Base-by-base conservation (phyloP, 768 basidiomycete genomes). In the Mycena vulgaris region DNA sequence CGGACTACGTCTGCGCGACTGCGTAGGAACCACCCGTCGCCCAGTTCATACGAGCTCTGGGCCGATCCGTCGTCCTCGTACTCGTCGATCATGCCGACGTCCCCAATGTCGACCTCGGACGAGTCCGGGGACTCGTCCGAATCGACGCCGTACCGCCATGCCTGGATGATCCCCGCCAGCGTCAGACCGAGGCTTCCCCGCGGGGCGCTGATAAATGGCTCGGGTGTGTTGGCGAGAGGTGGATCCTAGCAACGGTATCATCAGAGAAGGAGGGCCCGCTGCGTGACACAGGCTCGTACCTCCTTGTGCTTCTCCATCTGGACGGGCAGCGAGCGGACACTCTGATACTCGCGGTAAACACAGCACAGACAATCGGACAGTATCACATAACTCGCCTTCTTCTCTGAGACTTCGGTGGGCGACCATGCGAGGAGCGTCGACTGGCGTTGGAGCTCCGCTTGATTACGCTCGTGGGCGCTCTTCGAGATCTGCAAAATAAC, bases 401-500 rank as follows among this genome's bases (percentile, higher is more conserved):
- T 19, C 33, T 49, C 60, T 2, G 39, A 59, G 16, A 61, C 3
- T 25, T 61, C 60, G 7, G 47, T 49, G 2, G 60, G 47, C 2
- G 60, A 49, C 47, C 60, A 61, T 1, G 35, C 60, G n/a, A 61
- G 47, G 17, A 61, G 19, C n/a, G 60, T 51, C 23, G 60, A 61
- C 13, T 45, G 30, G 11, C 60, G 30, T 16, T 33, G 47, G 11
- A 33, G 13, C 23, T 61, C 60, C 0, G 10, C 14, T 49, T 37
- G 5, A 4, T 27, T 5, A 14, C 49, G 23, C 21, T 25, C 13
- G n/a, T n/a, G 97, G 77, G 99, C 97, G 73, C 99, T 89, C 83
- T 95, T 95, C 78, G 93, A 95, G 89, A 97, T 93, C 81, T 99
- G 98, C 11, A 99, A 90, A 72, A 99, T 91, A 31, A 93, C 94